Evolutionary conservation across 305 asterid species (phyloP), one percentile per base, ranked within the genome.

Genomic region (Fraxinus baroniana): DNA sequence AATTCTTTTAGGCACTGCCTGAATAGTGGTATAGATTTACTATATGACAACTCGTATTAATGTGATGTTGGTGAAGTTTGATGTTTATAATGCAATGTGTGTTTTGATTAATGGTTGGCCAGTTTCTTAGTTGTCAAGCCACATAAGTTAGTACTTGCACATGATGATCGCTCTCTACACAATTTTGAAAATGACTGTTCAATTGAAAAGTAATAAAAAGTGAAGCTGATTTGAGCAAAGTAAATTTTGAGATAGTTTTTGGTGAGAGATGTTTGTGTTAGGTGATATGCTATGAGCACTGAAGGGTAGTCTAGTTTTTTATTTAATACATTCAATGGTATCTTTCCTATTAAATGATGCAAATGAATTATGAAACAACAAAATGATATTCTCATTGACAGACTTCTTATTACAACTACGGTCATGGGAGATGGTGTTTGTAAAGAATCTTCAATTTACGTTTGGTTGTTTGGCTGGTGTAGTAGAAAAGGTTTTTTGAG

Each of bases 41-140:
- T 37, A 62, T 9, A 24, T n/a, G 32, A 60, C 37, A 35, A 74
- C 17, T 32, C 66, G 41, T 15, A 37, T 30, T 80, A 35, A 13
- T 39, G 64, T 72, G 12, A 78, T 74, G 41, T 35, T 9, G 60
- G 15, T 46, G 76, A 74, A 62, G 80, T 81, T 86, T 18, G 79
- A 81, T 49, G 77, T 81, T 76, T 79, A 26, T 52, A 8, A 32
- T 57, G 13, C 49, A 3, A 37, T 70, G 49, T 28, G 49, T 35
- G 32, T 44, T 3, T 26, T 72, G 77, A 32, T 72, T 33, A n/a
- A 62, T 80, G 71, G 33, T 74, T 75, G 66, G 49, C 36, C 15
- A 74, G 62, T 75, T 85, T 74, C 2, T 6, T 71, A 18, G 49
- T 28, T 28, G 39, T 85, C 39, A 55, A 6, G 35, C 68, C 62